Evolutionary conservation across 352 stramenopile genomes (phyloP).

Genomic region (Phytopythium delawarense): DNA sequence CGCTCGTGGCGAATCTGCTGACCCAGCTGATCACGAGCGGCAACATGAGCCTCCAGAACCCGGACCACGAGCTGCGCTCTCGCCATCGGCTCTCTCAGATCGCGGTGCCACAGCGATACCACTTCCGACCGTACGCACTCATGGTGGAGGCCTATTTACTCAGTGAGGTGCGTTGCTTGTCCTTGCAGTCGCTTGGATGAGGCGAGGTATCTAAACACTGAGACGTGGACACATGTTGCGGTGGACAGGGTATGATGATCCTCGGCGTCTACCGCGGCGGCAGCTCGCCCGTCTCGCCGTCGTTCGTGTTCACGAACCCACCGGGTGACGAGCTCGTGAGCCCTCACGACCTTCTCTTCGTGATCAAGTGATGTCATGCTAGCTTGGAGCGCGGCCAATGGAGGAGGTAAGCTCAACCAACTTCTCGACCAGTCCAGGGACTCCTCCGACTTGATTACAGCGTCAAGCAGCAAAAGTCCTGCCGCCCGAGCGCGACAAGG

Average conservation of each 20-base stretch:
- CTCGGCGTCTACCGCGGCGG: conserved; percentile 49
- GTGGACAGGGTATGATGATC: conserved; percentile 41
- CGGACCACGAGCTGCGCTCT: conserved; percentile 37
- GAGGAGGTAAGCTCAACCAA: not conserved
- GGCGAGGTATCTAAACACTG: not conserved
- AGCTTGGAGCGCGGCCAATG: not conserved
- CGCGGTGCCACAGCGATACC: conserved; percentile 41
- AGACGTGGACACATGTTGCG: not conserved
- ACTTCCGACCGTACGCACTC: conserved; percentile 52
- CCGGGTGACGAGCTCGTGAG: conserved; percentile 52
- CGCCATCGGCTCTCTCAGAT: conserved; percentile 51
- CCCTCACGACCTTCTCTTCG: conserved; percentile 59
- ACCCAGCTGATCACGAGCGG: conserved; percentile 62
- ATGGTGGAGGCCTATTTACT: conserved; percentile 53
- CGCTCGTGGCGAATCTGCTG: conserved; percentile 62
- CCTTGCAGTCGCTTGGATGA: not conserved
- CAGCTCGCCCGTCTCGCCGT: conserved; percentile 32
- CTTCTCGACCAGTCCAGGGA: no score
- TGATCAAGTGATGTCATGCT: conserved; percentile 40
- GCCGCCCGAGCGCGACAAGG: conserved; percentile 47
- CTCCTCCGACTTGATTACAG: conserved; percentile 21
- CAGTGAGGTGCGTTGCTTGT: conserved; percentile 40
- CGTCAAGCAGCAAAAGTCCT: conserved; percentile 68
- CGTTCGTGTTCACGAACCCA: conserved; percentile 65
- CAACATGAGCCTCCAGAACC: conserved; percentile 43